These are phyloP conservation scores for Cordyceps farinosa DNA, from an alignment of 2,329 filamentous ascomycete genomes.

Conservation along the genomic window DNA sequence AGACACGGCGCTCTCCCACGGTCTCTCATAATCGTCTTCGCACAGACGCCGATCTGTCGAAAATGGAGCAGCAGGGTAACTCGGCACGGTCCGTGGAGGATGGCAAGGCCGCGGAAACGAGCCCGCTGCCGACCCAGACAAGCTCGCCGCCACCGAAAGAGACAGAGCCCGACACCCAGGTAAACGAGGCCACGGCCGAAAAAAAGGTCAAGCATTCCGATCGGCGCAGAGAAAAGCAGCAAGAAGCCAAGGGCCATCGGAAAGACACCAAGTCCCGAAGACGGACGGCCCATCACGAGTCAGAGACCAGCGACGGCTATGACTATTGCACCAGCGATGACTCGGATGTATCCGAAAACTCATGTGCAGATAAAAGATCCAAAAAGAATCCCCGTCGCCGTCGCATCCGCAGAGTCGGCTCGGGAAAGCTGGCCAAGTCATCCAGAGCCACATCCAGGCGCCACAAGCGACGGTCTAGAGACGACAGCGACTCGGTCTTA, in stretches of 20 bases:
- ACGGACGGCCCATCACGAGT: background rate
- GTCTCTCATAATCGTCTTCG: background rate
- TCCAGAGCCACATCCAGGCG: slow-evolving; percentile 1
- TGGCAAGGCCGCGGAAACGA: slow-evolving; percentile 5
- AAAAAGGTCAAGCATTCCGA: slow-evolving; percentile 9
- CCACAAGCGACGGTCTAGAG: background rate
- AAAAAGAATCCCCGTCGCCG: background rate
- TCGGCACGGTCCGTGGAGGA: slow-evolving; percentile 6
- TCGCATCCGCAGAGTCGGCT: slow-evolving; percentile 1
- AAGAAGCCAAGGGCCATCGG: background rate
- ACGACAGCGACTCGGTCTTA: slow-evolving; percentile 25
- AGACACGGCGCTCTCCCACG: background rate
- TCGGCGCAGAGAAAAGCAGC: background rate
- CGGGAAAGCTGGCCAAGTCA: slow-evolving; percentile 7
- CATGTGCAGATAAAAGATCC: background rate
- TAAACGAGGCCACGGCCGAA: background rate
- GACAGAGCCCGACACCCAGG: background rate
- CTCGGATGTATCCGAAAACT: slow-evolving; percentile 8
- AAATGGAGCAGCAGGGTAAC: slow-evolving; percentile 12
- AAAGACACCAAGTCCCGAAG: background rate
- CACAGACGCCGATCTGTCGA: background rate
- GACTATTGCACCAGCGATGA: slow-evolving; percentile 9
- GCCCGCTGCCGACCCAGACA: background rate
- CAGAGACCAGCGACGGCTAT: slow-evolving; percentile 7
- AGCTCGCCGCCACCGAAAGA: background rate